Evolutionary conservation across 78 protist genomes (phyloP).

Genomic region (Cavenderia fasciculata): DNA sequence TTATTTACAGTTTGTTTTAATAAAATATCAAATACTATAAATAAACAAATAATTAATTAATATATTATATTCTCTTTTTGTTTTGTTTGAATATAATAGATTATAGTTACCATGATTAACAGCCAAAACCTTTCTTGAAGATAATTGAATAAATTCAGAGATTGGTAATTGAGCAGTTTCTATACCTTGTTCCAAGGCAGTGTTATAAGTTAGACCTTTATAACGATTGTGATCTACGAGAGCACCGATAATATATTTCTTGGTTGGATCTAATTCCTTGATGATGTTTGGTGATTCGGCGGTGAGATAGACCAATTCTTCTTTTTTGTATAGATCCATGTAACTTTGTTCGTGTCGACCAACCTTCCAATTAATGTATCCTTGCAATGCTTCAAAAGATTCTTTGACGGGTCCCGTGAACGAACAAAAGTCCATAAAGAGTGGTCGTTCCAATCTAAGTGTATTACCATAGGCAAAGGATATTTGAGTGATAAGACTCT

Average conservation of each 20-base stretch:
- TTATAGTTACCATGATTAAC: conserved; percentile 78
- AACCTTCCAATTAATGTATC: conserved; percentile 13
- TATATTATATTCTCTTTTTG: background rate
- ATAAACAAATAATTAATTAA: background rate
- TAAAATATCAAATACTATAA: conserved; percentile 73
- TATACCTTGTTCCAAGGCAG: conserved; percentile 73
- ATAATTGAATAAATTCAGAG: conserved; percentile 59
- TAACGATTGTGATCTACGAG: conserved; percentile 87
- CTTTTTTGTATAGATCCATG: conserved; percentile 25
- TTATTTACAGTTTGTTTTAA: background rate
- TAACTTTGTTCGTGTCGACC: background rate
- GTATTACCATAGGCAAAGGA: conserved; percentile 41
- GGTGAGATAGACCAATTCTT: conserved; percentile 36
- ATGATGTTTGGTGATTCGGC: conserved; percentile 75
- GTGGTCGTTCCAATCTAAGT: conserved; percentile 13
- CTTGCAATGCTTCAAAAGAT: conserved; percentile 11
- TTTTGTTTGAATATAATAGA: background rate
- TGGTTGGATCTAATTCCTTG: conserved; percentile 44
- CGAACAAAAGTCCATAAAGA: background rate
- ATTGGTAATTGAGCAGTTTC: conserved; percentile 83
- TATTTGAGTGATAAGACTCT: conserved; percentile 37
- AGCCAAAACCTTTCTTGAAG: conserved; percentile 71
- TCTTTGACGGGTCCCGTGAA: background rate
- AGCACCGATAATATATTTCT: conserved; percentile 85
- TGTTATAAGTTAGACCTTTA: conserved; percentile 69